Conservation (phyloP, 345 rosid genomes). For the Pistacia integerrima region DNA sequence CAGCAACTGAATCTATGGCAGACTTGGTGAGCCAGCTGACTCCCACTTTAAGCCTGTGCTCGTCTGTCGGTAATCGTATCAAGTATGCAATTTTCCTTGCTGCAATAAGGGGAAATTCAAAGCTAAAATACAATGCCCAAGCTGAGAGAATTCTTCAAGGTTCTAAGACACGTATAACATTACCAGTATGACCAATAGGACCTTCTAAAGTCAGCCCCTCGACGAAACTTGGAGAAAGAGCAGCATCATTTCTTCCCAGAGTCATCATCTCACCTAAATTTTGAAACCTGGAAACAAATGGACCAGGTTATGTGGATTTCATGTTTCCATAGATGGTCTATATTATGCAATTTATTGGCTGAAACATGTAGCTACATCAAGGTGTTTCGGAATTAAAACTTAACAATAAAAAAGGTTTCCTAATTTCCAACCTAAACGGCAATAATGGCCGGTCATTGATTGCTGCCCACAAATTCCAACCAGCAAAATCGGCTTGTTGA, state of each 20-base stretch:
- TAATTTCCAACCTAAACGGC: slow-evolving; percentile 70
- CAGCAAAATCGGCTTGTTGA: slow-evolving; percentile 95
- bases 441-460: slow-evolving; percentile 82
- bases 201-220: slow-evolving; percentile 93
- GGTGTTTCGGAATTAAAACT: neutral
- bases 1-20: slow-evolving; percentile 75
- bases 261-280: slow-evolving; percentile 98
- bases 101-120: slow-evolving; percentile 30
- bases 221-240: slow-evolving; percentile 81
- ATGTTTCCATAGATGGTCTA: neutral
- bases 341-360: neutral
- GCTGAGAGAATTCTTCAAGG: neutral
- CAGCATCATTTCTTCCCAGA: slow-evolving; percentile 82
- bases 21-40: slow-evolving; percentile 89
- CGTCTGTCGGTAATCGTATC: slow-evolving; percentile 85
- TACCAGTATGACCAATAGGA: slow-evolving; percentile 82
- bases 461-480: slow-evolving; percentile 99
- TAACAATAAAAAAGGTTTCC: neutral
- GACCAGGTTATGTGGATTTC: neutral
- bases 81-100: slow-evolving; percentile 89
- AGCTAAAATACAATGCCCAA: neutral
- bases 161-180: neutral
- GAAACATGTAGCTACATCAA: neutral
- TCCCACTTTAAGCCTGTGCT: slow-evolving; percentile 88
- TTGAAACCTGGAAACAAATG: slow-evolving; percentile 64